Evolutionary conservation across 2,329 filamentous ascomycete genomes (phyloP), one percentile per base, ranked within the genome.

Genomic region (Corniculantispora saksenae): DNA sequence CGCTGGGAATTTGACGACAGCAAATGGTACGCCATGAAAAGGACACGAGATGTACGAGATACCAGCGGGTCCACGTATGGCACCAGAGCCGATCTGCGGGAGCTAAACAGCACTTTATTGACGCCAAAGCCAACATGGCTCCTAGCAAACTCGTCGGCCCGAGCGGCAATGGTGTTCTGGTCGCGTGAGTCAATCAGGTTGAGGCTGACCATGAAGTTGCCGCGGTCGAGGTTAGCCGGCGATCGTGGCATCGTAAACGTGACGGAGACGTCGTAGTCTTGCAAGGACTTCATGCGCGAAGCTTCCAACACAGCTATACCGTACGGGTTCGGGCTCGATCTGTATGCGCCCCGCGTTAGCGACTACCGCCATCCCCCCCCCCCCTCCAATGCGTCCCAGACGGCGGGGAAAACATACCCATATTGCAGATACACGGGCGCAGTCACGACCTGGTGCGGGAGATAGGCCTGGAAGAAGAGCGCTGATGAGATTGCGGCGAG

Each of bases 161-260:
- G 70, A 10, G 67, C 65, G 17, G 68, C 69, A 19, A 77, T 63
- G 15, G 66, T 61, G 29, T 64, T 57, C 50, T 70, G 70, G 47
- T 67, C 70, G 45, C 77, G 76, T 27, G 79, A 78, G 29, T 83
- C 83, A 58, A 91, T 83, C 60, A 97, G 85, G 66, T 88, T 85
- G 19, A 97, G 80, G 55, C 91, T 89, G 21, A 98, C 81, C 95
- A 99, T 99, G 82, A 97, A 98, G 79, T 98, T 98, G 32, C 95
- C 95, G 17, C 86, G 85, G 2, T 85, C 85, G 25, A 91, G 79
- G 72, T 99, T 99, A 1, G 83, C 78, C 0, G 87, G 88, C 2
- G 92, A 95, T 48, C 90, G 88, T 21, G 95, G 95, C 68, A 99
- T 82, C 3, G 86, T 84, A 38, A 99, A 83, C 25, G 87, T 82